Percentiles rank a stretch among this genome's conserved stretches.
Evolutionary conservation across 352 stramenopile genomes (phyloP).

Genomic region (Aphanomyces cochlioides): DNA sequence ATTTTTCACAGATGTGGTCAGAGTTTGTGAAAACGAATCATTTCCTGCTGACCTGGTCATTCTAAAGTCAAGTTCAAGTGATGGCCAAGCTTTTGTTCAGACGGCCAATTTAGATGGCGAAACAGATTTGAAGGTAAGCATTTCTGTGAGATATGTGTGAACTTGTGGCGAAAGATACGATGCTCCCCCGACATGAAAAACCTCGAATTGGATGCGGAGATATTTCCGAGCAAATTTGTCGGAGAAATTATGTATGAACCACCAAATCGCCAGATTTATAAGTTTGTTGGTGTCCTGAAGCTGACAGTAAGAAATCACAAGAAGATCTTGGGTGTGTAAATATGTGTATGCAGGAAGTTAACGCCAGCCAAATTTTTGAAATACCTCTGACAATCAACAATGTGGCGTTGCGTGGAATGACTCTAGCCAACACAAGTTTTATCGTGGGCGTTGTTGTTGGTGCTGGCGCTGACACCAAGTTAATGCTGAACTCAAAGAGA

Average conservation of each 20-base stretch:
- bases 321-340: background rate
- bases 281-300: slow-evolving; percentile 62
- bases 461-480: slow-evolving; percentile 73
- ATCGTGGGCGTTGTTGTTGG: slow-evolving; percentile 68
- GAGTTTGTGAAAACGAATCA: slow-evolving; percentile 81
- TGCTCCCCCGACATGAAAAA: slow-evolving; percentile 29
- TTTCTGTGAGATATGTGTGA: slow-evolving; percentile 57
- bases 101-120: slow-evolving; percentile 81
- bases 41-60: slow-evolving; percentile 91
- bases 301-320: background rate
- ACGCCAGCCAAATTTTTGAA: slow-evolving; percentile 42
- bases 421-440: slow-evolving; percentile 80
- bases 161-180: background rate
- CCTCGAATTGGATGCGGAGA: slow-evolving; percentile 37
- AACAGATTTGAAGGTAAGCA: slow-evolving; percentile 75
- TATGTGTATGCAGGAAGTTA: background rate
- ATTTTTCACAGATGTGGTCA: slow-evolving; percentile 54
- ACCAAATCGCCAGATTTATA: slow-evolving; percentile 79
- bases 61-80: slow-evolving; percentile 76
- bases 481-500: slow-evolving; percentile 84
- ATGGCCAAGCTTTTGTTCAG: slow-evolving; percentile 71
- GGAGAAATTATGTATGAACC: slow-evolving; percentile 68
- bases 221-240: slow-evolving; percentile 50
- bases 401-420: slow-evolving; percentile 75
- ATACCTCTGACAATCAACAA: slow-evolving; percentile 78